Evolutionary conservation across 371 early-diverging fungal species (phyloP).

Genomic region (Lichtheimia ramosa): DNA sequence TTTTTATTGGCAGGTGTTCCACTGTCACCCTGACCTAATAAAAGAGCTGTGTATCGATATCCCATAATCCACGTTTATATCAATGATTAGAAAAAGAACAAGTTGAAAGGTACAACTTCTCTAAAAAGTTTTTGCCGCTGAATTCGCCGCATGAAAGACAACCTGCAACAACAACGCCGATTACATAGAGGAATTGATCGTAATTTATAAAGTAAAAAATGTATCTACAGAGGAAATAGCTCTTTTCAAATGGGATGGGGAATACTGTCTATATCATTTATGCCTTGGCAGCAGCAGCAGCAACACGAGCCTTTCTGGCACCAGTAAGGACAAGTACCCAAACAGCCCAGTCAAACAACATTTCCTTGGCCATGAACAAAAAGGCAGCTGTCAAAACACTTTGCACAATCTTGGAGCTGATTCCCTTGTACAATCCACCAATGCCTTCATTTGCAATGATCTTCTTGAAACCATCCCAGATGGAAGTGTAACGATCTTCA

Average conservation of each 20-base stretch:
- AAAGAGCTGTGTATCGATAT: background rate
- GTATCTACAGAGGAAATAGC: background rate
- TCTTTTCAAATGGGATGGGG: background rate
- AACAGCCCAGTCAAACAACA: constrained; percentile 74
- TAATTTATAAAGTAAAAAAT: background rate
- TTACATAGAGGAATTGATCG: background rate
- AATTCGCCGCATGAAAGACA: too few relatives aligned
- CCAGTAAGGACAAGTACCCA: constrained; percentile 60
- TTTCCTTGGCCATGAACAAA: constrained; percentile 90
- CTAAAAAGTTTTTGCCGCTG: background rate
- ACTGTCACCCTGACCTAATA: background rate
- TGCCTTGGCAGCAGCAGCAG: constrained; percentile 17
- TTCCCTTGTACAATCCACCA: constrained; percentile 85
- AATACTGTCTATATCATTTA: background rate
- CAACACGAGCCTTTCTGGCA: constrained; percentile 44
- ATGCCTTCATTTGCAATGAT: constrained; percentile 87
- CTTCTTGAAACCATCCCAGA: constrained; percentile 87
- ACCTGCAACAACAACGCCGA: too few relatives aligned
- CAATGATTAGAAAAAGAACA: background rate
- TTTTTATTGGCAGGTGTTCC: background rate
- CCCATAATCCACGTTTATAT: background rate
- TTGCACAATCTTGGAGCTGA: constrained; percentile 90
- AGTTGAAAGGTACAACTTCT: background rate
- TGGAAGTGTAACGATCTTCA: constrained; percentile 74
- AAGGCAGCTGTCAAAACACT: constrained; percentile 91